phyloP scores from a whole-genome alignment of 495 filamentous ascomycete species.

The Glarea lozoyensis region DNA sequence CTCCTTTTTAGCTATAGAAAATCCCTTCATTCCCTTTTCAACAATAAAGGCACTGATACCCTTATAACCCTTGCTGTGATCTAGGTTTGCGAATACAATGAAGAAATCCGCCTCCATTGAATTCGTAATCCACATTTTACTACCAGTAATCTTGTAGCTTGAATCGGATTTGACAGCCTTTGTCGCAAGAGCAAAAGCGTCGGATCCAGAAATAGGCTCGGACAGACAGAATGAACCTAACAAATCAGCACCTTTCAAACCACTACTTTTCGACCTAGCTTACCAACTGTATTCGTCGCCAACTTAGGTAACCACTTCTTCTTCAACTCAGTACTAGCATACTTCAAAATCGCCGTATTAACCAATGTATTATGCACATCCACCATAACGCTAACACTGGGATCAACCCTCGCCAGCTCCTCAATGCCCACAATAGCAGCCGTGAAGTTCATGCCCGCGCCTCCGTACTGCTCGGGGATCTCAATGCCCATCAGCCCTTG shows the following conservation, averaged over 20 bases:
- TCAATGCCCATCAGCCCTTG: slow-evolving; percentile 97
- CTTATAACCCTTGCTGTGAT: slow-evolving; percentile 81
- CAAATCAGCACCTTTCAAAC: slow-evolving; percentile 2
- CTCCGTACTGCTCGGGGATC: slow-evolving; percentile 94
- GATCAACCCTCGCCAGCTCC: slow-evolving; percentile 89
- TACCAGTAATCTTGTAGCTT: slow-evolving; percentile 79
- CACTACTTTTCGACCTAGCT: background rate
- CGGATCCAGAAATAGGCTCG: slow-evolving; percentile 86
- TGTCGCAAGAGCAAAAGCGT: slow-evolving; percentile 92
- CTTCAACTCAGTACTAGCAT: slow-evolving; percentile 64
- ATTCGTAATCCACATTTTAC: slow-evolving; percentile 99
- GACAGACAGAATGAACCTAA: slow-evolving; percentile 89
- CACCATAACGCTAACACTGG: slow-evolving; percentile 84
- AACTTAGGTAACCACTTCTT: slow-evolving; percentile 80
- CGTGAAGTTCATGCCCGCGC: slow-evolving; percentile 98
- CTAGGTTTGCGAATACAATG: slow-evolving; percentile 94
- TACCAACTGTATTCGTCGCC: slow-evolving; percentile 70
- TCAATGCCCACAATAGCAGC: slow-evolving; percentile 93
- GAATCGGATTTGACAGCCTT: slow-evolving; percentile 65
- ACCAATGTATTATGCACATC: slow-evolving; percentile 98
- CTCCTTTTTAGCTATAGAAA: slow-evolving; percentile 98
- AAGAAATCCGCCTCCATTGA: slow-evolving; percentile 88
- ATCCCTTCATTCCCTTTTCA: slow-evolving; percentile 81
- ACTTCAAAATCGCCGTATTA: slow-evolving; percentile 87
- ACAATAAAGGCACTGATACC: slow-evolving; percentile 96